Conservation (phyloP, 768 basidiomycete genomes). For the Kwoniella newhampshirensis region DNA sequence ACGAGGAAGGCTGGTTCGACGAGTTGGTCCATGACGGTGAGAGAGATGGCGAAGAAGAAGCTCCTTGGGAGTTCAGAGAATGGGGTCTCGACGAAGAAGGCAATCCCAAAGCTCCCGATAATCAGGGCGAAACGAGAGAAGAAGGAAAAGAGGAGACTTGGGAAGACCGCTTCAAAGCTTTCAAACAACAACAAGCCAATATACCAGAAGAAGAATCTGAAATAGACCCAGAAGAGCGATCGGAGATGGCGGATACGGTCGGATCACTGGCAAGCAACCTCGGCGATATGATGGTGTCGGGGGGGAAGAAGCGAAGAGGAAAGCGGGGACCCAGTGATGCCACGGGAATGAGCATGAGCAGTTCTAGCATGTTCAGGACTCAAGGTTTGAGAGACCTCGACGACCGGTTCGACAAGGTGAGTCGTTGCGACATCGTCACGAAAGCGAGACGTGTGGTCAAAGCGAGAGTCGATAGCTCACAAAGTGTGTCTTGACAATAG, state of each 20-base stretch:
- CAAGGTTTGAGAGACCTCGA: constrained; percentile 84
- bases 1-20: constrained; percentile 43
- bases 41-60: constrained; percentile 33
- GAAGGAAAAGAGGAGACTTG: constrained; percentile 58
- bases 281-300: constrained; percentile 68
- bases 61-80: constrained; percentile 44
- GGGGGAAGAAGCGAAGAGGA: constrained; percentile 67
- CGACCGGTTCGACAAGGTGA: constrained; percentile 88
- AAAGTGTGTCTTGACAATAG: constrained; percentile 7
- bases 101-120: background rate
- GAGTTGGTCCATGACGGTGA: constrained; percentile 46
- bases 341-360: constrained; percentile 95
- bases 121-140: constrained; percentile 27
- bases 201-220: constrained; percentile 40
- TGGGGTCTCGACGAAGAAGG: constrained; percentile 40
- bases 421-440: constrained; percentile 27
- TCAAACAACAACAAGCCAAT: constrained; percentile 60
- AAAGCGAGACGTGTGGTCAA: background rate
- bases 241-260: constrained; percentile 67
- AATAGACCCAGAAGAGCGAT: constrained; percentile 57
- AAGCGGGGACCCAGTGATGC: constrained; percentile 73
- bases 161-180: constrained; percentile 77
- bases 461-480: background rate
- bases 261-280: constrained; percentile 62
- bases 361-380: constrained; percentile 91